phyloP scores from a whole-genome alignment of 805 yeast species.

The Dipodascopsis uninucleata region DNA sequence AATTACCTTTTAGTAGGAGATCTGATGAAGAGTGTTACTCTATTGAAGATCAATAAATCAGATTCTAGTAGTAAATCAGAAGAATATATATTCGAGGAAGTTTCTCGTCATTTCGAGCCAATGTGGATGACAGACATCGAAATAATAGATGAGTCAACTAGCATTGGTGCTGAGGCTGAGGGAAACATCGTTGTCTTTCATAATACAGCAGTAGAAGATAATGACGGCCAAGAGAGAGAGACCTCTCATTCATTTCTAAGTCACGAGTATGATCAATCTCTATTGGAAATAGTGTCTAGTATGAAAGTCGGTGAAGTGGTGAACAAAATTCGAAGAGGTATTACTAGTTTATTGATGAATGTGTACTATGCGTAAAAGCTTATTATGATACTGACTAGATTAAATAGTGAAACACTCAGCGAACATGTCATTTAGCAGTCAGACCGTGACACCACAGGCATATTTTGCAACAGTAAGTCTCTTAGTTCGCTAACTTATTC shows the following conservation, averaged over 20 bases:
- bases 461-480: constrained; percentile 25
- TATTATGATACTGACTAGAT: background rate
- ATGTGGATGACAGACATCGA: constrained; percentile 30
- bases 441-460: constrained; percentile 19
- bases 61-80: background rate
- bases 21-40: constrained; percentile 24
- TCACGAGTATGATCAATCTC: constrained; percentile 9
- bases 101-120: constrained; percentile 25
- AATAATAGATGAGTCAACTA: constrained; percentile 7
- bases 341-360: background rate
- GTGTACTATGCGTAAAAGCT: constrained; percentile 1
- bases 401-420: constrained; percentile 1
- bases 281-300: constrained; percentile 15
- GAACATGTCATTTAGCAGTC: constrained; percentile 3
- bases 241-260: background rate
- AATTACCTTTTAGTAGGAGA: constrained; percentile 25
- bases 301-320: constrained; percentile 26
- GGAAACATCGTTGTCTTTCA: constrained; percentile 25
- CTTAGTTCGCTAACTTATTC: background rate
- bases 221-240: background rate
- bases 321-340: constrained; percentile 23
- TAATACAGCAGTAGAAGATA: constrained; percentile 2
- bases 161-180: constrained; percentile 27
- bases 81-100: constrained; percentile 13
- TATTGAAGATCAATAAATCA: constrained; percentile 8